Evolutionary conservation across 2,329 filamentous ascomycete genomes (phyloP).

Genomic region (Stagonosporopsis tanaceti): DNA sequence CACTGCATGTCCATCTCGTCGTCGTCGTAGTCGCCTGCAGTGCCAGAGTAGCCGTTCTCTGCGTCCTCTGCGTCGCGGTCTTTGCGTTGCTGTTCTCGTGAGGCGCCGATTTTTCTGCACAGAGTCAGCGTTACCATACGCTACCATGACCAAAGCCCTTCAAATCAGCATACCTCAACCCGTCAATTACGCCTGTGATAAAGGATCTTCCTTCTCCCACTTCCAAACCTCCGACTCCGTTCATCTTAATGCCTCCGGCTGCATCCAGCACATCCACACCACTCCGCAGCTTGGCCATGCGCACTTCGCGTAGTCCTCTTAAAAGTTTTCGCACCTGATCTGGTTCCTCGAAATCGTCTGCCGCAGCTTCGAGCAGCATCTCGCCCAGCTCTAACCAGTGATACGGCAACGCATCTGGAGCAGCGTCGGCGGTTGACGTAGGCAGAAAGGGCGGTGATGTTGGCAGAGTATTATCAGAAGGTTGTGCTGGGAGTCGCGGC

Average conservation of each 20-base stretch:
- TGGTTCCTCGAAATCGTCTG: conserved; percentile 79
- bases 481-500: conserved; percentile 71
- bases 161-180: conserved; percentile 64
- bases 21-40: conserved; percentile 69
- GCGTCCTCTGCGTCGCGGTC: conserved; percentile 78
- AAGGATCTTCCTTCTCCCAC: conserved; percentile 86
- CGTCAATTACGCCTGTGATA: conserved; percentile 85
- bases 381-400: conserved; percentile 95
- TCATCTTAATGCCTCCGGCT: conserved; percentile 74
- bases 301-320: conserved; percentile 83
- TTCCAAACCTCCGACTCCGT: conserved; percentile 92
- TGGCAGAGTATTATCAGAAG: conserved; percentile 51
- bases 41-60: conserved; percentile 61
- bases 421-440: conserved; percentile 74
- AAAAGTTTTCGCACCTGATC: conserved; percentile 78
- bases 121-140: conserved; percentile 14
- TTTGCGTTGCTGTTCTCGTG: conserved; percentile 76
- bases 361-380: conserved; percentile 82
- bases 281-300: conserved; percentile 86
- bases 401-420: conserved; percentile 79
- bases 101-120: conserved; percentile 77
- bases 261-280: conserved; percentile 76
- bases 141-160: neutral
- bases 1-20: conserved; percentile 51
- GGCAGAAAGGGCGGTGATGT: conserved; percentile 76